Evolutionary conservation across 2,329 filamentous ascomycete genomes (phyloP), one percentile per base, ranked within the genome.

Genomic region (Diaporthe citri): DNA sequence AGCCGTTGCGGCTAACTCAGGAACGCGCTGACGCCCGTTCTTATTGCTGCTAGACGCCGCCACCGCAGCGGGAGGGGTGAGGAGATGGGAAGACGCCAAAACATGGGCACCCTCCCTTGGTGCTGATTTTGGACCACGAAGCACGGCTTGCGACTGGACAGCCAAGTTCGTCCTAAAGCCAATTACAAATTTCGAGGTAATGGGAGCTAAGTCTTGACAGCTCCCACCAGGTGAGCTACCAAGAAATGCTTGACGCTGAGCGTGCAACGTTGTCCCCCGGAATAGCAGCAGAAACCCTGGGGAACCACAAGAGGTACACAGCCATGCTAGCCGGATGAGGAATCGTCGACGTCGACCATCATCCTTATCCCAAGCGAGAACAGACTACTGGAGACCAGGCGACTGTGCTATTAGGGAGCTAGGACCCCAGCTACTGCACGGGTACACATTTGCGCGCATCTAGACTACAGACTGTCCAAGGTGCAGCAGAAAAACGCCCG

Each of bases 111-210:
- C 15, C 34, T 46, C 64, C 56, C 64, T 55, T 28, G 31, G n/a
- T 41, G 64, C 64, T 69, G 64, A 69, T 69, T 48, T 69, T 69
- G 48, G 48, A 4, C 46, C 15, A 1, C 20, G 43, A 55, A 72
- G 36, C 56, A 72, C 70, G 70, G n/a, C 56, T 72, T 62, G 56
- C 70, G 70, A 72, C 70, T 72, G 70, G 64, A 69, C 48, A 69
- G 70, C 43, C 56, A 59, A 52, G 43, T 52, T 51, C 56, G 34
- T 62, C 34, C 41, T 52, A 67, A 67, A 41, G 31, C n/a, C 64
- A 55, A 69, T 69, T 69, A 69, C 64, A 69, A 69, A 69, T 69
- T 31, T 69, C 64, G 46, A 69, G 64, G 64, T 55, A 69, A 55
- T 69, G 64, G 64, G 34, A 69, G 64, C 64, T 62, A 72, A 72